Evolutionary conservation across 1,139 yeast species (phyloP).

Genomic region (Maudiozyma humilis): DNA sequence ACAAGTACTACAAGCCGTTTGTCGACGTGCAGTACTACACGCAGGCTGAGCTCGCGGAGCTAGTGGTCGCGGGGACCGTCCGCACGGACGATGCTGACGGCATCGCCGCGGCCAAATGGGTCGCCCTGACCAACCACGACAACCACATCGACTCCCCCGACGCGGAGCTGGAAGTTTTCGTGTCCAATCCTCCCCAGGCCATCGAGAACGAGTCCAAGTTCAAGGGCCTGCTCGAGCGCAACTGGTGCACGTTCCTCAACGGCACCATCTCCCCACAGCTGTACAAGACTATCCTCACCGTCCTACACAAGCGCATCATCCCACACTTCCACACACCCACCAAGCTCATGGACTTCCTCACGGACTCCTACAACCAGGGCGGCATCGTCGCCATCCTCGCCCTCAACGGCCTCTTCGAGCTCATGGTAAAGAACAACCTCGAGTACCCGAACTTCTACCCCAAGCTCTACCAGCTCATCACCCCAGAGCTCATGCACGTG

Average conservation of each 20-base stretch:
- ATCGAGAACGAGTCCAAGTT: slow-evolving; percentile 51
- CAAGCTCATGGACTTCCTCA: slow-evolving; percentile 81
- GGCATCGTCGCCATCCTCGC: slow-evolving; percentile 72
- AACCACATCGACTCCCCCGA: slow-evolving; percentile 26
- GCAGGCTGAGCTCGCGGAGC: slow-evolving; percentile 36
- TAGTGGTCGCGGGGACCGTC: slow-evolving; percentile 4
- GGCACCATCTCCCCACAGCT: slow-evolving; percentile 42
- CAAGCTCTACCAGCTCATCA: slow-evolving; percentile 72
- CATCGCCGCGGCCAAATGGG: slow-evolving; percentile 30
- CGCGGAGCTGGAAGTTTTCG: slow-evolving; percentile 34
- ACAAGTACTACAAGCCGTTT: slow-evolving; percentile 43
- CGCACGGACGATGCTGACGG: neutral
- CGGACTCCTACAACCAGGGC: slow-evolving; percentile 65
- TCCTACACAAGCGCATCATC: slow-evolving; percentile 75
- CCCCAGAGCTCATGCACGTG: slow-evolving; percentile 67
- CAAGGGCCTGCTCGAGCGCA: slow-evolving; percentile 59
- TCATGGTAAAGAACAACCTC: slow-evolving; percentile 73
- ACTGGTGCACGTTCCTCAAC: slow-evolving; percentile 52
- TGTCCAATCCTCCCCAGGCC: slow-evolving; percentile 44
- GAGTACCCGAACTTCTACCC: slow-evolving; percentile 88
- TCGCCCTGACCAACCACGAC: slow-evolving; percentile 34
- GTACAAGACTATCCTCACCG: slow-evolving; percentile 58
- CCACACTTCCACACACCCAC: slow-evolving; percentile 79
- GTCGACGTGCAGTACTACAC: slow-evolving; percentile 67
- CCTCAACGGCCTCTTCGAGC: slow-evolving; percentile 76